Evolutionary conservation across 257 asterid species (phyloP).

Genomic region (Echites panduratus): DNA sequence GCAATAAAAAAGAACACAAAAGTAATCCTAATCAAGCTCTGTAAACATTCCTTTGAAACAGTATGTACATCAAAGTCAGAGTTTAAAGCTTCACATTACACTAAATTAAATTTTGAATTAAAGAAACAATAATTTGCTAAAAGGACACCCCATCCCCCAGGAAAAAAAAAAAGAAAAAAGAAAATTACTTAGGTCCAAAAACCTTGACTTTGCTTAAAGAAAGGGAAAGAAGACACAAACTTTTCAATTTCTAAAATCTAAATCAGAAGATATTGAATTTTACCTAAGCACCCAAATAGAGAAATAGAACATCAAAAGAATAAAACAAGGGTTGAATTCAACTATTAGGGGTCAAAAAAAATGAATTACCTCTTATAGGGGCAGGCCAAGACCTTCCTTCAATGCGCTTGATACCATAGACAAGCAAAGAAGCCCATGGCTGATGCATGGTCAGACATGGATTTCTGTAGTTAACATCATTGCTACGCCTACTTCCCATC

Average conservation of each 20-base stretch:
- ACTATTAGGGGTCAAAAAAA: too few species aligned
- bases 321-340: background rate
- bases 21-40: background rate
- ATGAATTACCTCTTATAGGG: conserved; percentile 62
- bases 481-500: conserved; percentile 42
- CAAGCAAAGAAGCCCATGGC: conserved; percentile 97
- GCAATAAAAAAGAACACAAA: background rate
- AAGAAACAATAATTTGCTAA: background rate
- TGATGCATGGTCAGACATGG: conserved; percentile 98
- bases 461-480: conserved; percentile 49
- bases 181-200: background rate
- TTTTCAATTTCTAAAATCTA: background rate
- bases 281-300: background rate
- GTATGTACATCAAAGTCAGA: background rate
- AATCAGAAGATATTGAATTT: background rate
- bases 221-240: background rate
- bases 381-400: conserved; percentile 98
- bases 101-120: background rate
- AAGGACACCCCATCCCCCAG: too few species aligned
- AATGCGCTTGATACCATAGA: conserved; percentile 82
- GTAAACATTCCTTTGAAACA: background rate
- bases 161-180: background rate
- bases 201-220: too few species aligned
- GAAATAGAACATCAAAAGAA: background rate
- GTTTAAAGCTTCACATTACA: background rate